Percentiles rank a stretch among this genome's conserved stretches.
phyloP scores from a whole-genome alignment of 2,329 filamentous ascomycete species.

The Fusarium bactridioides region DNA sequence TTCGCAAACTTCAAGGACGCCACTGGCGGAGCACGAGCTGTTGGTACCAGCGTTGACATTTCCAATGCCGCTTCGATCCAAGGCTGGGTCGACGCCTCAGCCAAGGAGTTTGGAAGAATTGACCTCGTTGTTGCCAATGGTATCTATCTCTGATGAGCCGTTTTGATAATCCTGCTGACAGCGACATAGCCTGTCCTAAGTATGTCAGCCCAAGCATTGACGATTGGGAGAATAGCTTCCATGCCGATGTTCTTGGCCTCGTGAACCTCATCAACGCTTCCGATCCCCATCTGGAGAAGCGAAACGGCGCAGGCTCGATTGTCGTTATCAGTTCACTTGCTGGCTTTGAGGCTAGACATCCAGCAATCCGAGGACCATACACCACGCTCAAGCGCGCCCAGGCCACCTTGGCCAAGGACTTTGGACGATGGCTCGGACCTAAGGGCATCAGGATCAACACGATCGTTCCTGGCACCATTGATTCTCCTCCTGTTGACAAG shows the following conservation, averaged over 20 bases:
- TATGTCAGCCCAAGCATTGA: constrained; percentile 10
- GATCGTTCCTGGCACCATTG: constrained; percentile 31
- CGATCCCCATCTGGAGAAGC: constrained; percentile 27
- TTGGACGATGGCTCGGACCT: constrained; percentile 25
- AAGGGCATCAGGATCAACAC: constrained; percentile 39
- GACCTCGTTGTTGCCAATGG: constrained; percentile 11
- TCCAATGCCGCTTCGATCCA: constrained; percentile 2
- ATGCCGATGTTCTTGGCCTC: constrained; percentile 37
- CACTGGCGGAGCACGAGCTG: constrained; percentile 12
- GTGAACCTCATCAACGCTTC: constrained; percentile 31
- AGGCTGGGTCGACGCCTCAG: not conserved
- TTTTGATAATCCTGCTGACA: rapidly evolving
- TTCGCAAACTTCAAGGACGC: constrained; percentile 24
- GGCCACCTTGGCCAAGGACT: constrained; percentile 37
- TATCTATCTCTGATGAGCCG: rapidly evolving
- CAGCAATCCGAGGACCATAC: constrained; percentile 26
- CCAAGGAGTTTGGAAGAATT: constrained; percentile 2
- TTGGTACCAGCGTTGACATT: constrained; percentile 38
- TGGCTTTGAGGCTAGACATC: constrained; percentile 29
- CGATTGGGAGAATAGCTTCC: constrained; percentile 38
- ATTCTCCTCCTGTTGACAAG: constrained; percentile 12
- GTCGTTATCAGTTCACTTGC: constrained; percentile 39
- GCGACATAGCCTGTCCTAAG: constrained; percentile 15
- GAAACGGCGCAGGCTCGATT: constrained; percentile 32
- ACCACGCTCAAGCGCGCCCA: constrained; percentile 35